These are phyloP conservation scores for Pythium apleroticum DNA, from an alignment of 352 stramenopile genomes.

Conservation along the genomic window DNA sequence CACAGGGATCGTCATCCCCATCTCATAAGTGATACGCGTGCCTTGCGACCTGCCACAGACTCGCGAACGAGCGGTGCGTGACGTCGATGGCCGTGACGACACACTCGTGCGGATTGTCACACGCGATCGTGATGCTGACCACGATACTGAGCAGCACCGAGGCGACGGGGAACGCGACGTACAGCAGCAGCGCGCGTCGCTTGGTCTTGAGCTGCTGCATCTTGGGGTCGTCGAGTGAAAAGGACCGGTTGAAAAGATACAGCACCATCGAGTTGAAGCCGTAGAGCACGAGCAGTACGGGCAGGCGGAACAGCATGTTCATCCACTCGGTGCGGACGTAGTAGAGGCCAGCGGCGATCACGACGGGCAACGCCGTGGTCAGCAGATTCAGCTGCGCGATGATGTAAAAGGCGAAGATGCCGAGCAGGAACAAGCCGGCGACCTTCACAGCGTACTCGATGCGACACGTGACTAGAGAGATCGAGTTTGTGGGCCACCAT, in stretches of 20 bases:
- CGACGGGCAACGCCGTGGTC: conserved; percentile 48
- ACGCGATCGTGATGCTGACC: conserved; percentile 70
- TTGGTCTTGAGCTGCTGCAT: conserved; percentile 29
- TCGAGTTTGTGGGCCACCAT: conserved; percentile 53
- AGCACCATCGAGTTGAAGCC: conserved; percentile 65
- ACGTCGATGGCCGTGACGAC: conserved; percentile 38
- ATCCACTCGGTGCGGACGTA: conserved; percentile 73
- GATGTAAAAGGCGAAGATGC: conserved; percentile 51
- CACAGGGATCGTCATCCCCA: background rate
- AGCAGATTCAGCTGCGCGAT: conserved; percentile 67
- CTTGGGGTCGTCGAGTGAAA: conserved; percentile 13
- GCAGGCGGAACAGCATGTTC: conserved; percentile 77
- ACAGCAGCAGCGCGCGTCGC: conserved; percentile 43
- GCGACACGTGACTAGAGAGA: conserved; percentile 68
- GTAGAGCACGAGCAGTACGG: conserved; percentile 67
- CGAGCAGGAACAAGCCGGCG: conserved; percentile 40
- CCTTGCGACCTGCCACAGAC: conserved; percentile 35
- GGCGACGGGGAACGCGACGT: conserved; percentile 57
- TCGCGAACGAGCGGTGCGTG: conserved; percentile 31
- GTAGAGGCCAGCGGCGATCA: conserved; percentile 51
- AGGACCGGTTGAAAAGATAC: conserved; percentile 50
- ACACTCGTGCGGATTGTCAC: conserved; percentile 66
- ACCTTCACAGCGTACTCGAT: conserved; percentile 73
- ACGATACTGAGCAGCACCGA: conserved; percentile 61
- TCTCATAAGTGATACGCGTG: conserved; percentile 52